phyloP scores from a whole-genome alignment of 2,329 filamentous ascomycete genomes.

The Fusarium secorum region DNA sequence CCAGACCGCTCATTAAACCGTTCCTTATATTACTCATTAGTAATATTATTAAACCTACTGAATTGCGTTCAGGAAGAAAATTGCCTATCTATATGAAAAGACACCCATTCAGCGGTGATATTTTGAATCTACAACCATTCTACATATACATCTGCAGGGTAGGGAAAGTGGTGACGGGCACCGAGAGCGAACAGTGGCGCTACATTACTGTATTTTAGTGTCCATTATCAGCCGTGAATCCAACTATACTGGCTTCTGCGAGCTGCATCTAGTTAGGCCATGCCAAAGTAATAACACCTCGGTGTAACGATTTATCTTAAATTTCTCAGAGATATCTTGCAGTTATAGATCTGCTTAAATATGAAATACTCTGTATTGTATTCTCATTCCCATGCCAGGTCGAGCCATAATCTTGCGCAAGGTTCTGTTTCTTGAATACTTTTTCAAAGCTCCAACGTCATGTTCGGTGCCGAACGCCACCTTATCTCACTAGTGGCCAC shows the following conservation, averaged over 20 bases:
- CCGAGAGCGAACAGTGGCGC: not conserved
- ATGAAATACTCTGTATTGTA: fast-evolving
- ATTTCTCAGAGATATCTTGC: not conserved
- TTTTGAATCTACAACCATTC: not conserved
- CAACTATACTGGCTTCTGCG: fast-evolving
- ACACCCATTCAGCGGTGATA: fast-evolving
- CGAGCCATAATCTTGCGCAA: not conserved
- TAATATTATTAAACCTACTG: fast-evolving
- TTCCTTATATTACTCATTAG: not conserved
- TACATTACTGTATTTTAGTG: not conserved
- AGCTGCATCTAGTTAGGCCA: not conserved
- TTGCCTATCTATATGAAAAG: fast-evolving
- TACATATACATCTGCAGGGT: not conserved
- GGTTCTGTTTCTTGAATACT: not conserved
- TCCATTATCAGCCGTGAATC: not conserved
- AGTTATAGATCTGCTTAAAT: not conserved
- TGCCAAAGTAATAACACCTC: not conserved
- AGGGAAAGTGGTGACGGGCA: not conserved
- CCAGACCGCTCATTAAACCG: not conserved
- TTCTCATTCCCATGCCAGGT: fast-evolving
- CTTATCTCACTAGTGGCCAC: no score
- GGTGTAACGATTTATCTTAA: not conserved
- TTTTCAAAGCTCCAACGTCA: fast-evolving
- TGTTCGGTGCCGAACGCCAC: not conserved
- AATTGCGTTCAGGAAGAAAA: fast-evolving